Evolutionary conservation across 805 yeast genomes (phyloP).

Genomic region (Wickerhamiella slavikovae): DNA sequence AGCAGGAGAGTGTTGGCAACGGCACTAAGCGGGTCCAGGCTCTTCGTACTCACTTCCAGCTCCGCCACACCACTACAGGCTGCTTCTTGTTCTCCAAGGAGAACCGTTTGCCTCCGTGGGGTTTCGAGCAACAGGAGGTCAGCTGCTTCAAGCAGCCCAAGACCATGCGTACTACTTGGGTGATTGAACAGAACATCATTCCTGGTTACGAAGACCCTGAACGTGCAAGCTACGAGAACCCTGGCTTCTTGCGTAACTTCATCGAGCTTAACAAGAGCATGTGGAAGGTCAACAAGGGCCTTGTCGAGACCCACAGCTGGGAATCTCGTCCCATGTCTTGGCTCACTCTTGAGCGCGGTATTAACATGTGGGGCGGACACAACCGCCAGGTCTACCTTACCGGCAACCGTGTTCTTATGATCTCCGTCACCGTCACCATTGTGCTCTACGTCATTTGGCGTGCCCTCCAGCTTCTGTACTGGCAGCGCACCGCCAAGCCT

Average conservation of each 20-base stretch:
- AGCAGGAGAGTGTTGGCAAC: slow-evolving; percentile 19
- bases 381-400: slow-evolving; percentile 31
- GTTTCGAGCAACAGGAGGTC: slow-evolving; percentile 68
- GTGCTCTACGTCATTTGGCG: slow-evolving; percentile 13
- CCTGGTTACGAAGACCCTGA: slow-evolving; percentile 24
- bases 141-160: slow-evolving; percentile 63
- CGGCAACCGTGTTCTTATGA: slow-evolving; percentile 45
- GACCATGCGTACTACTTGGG: slow-evolving; percentile 48
- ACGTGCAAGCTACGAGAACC: slow-evolving; percentile 16
- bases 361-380: slow-evolving; percentile 30
- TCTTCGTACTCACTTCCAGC: slow-evolving; percentile 46
- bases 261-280: slow-evolving; percentile 35
- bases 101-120: slow-evolving; percentile 66
- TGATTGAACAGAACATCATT: slow-evolving; percentile 43
- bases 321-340: slow-evolving; percentile 40
- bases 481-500: slow-evolving; percentile 18
- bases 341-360: slow-evolving; percentile 41
- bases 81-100: slow-evolving; percentile 63
- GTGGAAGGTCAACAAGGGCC: slow-evolving; percentile 28
- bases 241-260: slow-evolving; percentile 30
- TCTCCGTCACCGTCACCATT: slow-evolving; percentile 21
- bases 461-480: slow-evolving; percentile 15
- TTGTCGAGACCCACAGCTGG: slow-evolving; percentile 28
- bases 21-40: slow-evolving; percentile 27
- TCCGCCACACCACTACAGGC: slow-evolving; percentile 42